Base-by-base conservation (phyloP, 2,329 filamentous ascomycete species). In the Aureobasidium sp. region DNA sequence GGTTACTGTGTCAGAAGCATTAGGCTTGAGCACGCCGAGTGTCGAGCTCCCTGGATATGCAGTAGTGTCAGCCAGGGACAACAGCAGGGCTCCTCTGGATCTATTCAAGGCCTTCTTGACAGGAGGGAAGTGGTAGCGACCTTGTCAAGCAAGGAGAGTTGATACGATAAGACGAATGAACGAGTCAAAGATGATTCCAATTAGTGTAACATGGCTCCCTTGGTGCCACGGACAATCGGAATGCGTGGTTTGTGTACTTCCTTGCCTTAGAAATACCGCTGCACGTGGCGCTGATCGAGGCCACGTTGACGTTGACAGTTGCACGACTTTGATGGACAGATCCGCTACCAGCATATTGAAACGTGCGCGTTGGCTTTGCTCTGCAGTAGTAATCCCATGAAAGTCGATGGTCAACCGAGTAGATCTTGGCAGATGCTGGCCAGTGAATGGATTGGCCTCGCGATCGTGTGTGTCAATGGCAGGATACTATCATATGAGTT, bases 91-190 rank as follows among this genome's bases (percentile, higher is more conserved):
- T 27, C 36, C 57, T 17, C 13, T 51, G 7, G 36, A 60, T 15
- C 26, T 60, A 3, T 32, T 60, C 32, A 50, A 34, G 13, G 36
- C 36, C 27, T 23, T 60, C 34, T n/a, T 60, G 32, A 37, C 41
- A 12, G 57, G 46, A 41, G 44, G 36, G 5, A 42, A 60, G 12
- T 60, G 57, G 57, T 60, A 48, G 46, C 15, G 42, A 15, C 52
- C 26, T 32, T 55, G 37, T 13, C 32, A 60, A 27, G 57, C 57
- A 51, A 60, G 57, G 57, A 41, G 15, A n/a, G 27, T 39, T 48
- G 56, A 50, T 29, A 58, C n/a, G 57, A 60, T 60, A 42, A 48
- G 26, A 59, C 13, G 55, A 48, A 48, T 48, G 42, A 59, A 59
- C 26, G 46, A 60, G 34, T 59, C 55, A 58, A 36, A 34, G 29